These are phyloP conservation scores for Fusarium humuli DNA, from an alignment of 2,329 filamentous ascomycete genomes.

Conservation along the genomic window DNA sequence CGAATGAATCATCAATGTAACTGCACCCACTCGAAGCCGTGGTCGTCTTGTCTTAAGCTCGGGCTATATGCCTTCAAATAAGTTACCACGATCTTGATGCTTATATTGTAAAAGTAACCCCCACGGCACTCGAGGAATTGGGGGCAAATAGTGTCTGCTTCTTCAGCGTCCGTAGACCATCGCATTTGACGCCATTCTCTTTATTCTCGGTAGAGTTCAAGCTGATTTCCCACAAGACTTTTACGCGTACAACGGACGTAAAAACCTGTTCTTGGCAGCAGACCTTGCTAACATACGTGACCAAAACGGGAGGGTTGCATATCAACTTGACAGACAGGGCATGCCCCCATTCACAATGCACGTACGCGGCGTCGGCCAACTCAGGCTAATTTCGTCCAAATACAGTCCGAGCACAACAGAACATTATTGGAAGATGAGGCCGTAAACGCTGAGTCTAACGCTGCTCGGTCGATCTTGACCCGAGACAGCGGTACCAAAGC, in stretches of 20 bases:
- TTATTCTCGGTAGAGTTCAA: not conserved
- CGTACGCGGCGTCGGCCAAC: slow-evolving; percentile 9
- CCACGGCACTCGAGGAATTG: slow-evolving; percentile 1
- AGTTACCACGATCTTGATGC: slow-evolving; percentile 16
- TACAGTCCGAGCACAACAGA: not conserved
- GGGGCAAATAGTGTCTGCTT: not conserved
- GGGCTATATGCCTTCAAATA: slow-evolving; percentile 24
- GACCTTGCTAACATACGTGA: not conserved
- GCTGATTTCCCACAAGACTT: not conserved
- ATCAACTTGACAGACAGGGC: slow-evolving; percentile 11
- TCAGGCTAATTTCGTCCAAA: slow-evolving; percentile 28
- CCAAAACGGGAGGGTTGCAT: slow-evolving; percentile 7
- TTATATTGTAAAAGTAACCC: slow-evolving; percentile 5
- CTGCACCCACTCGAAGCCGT: not conserved
- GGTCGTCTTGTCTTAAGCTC: not conserved
- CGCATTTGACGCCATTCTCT: not conserved
- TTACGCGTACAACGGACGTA: not conserved
- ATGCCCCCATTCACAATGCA: slow-evolving; percentile 21
- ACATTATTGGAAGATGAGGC: not conserved
- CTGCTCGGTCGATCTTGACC: slow-evolving; percentile 23
- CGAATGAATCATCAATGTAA: not conserved
- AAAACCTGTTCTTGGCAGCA: not conserved
- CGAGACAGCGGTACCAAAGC: slow-evolving; percentile 20
- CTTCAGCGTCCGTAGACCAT: too few relatives aligned
- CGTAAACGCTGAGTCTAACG: not conserved